phyloP scores from a whole-genome alignment of 2,329 filamentous ascomycete genomes.

The Fusarium sp. region DNA sequence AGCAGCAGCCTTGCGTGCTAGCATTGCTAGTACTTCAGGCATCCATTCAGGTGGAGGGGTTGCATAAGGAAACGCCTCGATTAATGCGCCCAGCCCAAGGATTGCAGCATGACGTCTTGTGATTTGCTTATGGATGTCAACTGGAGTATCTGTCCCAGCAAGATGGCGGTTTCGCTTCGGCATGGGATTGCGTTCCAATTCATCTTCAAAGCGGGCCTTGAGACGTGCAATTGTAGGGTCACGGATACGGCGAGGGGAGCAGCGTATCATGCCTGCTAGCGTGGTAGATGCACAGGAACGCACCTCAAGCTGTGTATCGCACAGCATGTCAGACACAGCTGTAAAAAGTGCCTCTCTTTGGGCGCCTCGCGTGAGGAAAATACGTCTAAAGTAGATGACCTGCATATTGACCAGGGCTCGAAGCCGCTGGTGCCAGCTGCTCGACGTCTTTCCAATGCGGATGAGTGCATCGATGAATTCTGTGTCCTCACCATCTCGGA shows the following conservation, averaged over 20 bases:
- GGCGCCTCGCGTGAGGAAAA: constrained; percentile 81
- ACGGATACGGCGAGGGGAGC: constrained; percentile 84
- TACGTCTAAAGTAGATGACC: constrained; percentile 94
- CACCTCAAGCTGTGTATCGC: constrained; percentile 91
- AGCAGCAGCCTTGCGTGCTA: constrained; percentile 85
- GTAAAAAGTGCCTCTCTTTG: constrained; percentile 86
- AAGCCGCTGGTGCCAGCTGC: constrained; percentile 94
- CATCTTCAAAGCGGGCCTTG: constrained; percentile 79
- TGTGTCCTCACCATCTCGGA: constrained; percentile 84
- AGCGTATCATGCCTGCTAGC: constrained; percentile 96
- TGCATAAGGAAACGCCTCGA: constrained; percentile 96
- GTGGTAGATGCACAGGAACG: constrained; percentile 92
- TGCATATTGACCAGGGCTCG: constrained; percentile 98
- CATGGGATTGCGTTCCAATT: constrained; percentile 85
- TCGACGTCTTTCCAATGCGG: constrained; percentile 82
- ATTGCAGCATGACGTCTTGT: constrained; percentile 89
- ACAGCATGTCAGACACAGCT: constrained; percentile 95
- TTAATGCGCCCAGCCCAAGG: constrained; percentile 85
- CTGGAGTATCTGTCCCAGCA: constrained; percentile 73
- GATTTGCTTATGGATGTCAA: constrained; percentile 78
- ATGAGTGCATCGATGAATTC: constrained; percentile 88
- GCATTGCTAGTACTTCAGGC: constrained; percentile 86
- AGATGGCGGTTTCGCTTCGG: constrained; percentile 73
- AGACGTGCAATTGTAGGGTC: constrained; percentile 79
- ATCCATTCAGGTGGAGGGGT: constrained; percentile 94